A percentile compares a stretch with the other conserved stretches of the same genome.
Evolutionary conservation across 371 early-diverging fungal genomes (phyloP).

Genomic region (Syncephalastrum racemosum): DNA sequence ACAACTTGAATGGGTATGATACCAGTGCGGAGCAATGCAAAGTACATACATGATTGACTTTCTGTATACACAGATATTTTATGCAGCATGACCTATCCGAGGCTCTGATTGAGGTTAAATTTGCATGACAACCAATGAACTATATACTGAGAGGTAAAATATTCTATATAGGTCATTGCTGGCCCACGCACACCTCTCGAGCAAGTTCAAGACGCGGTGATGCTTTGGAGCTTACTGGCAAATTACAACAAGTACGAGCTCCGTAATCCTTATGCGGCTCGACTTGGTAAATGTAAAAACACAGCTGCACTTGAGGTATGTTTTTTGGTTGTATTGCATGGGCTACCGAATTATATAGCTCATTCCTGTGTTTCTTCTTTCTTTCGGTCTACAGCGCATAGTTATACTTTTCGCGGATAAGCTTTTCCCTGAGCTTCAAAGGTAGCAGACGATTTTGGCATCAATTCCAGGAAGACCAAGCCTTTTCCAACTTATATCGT

Average conservation of each 20-base stretch:
- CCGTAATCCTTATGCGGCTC: conserved; percentile 43
- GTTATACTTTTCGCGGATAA: conserved; percentile 22
- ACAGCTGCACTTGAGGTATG: conserved; percentile 17
- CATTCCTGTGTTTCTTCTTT: no score
- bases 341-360: no score
- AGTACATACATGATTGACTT: no score
- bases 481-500: no score
- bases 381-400: conserved; percentile 24
- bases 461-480: no score
- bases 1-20: conserved; percentile 50
- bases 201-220: conserved; percentile 34
- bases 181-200: conserved; percentile 20
- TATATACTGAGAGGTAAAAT: background rate
- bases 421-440: no score
- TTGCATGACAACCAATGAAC: background rate
- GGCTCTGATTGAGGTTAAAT: conserved; percentile 36
- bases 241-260: conserved; percentile 61
- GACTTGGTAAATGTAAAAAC: conserved; percentile 32
- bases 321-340: no score
- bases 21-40: no score
- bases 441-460: no score
- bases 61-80: conserved; percentile 31
- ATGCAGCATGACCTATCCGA: conserved; percentile 49
- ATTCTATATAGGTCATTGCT: conserved; percentile 26
- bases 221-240: conserved; percentile 47